Evolutionary conservation across 2,329 filamentous ascomycete genomes (phyloP).

Genomic region (Aspergillus proliferans): DNA sequence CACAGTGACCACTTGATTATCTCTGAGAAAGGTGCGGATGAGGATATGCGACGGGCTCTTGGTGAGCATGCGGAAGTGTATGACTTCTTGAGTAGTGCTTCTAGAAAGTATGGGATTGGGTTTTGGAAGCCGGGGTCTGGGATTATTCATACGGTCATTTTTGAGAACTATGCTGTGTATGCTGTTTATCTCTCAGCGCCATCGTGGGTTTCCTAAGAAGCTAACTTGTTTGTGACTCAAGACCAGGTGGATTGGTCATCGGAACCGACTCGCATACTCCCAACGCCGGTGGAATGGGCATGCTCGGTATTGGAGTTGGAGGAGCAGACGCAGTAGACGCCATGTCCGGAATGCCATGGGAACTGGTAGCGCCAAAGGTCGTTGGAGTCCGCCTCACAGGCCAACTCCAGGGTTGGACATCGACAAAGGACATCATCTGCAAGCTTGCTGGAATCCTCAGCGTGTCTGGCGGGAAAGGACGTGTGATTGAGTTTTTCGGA

Average conservation of each 20-base stretch:
- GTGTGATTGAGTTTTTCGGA: slow-evolving; percentile 53
- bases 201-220: not conserved
- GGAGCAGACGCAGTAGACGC: slow-evolving; percentile 96
- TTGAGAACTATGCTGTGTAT: slow-evolving; percentile 36
- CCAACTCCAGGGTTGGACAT: slow-evolving; percentile 71
- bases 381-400: slow-evolving; percentile 12
- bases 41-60: slow-evolving; percentile 22
- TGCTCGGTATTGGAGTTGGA: slow-evolving; percentile 88
- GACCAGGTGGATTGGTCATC: slow-evolving; percentile 86
- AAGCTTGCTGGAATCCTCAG: slow-evolving; percentile 93
- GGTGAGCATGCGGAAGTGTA: slow-evolving; percentile 34
- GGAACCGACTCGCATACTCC: slow-evolving; percentile 95
- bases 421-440: slow-evolving; percentile 89
- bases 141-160: slow-evolving; percentile 36
- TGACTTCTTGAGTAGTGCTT: slow-evolving; percentile 33
- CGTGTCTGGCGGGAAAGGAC: slow-evolving; percentile 90
- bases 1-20: slow-evolving; percentile 38
- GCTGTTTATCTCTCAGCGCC: not conserved
- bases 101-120: slow-evolving; percentile 43
- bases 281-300: slow-evolving; percentile 88
- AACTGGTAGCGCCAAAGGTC: slow-evolving; percentile 79
- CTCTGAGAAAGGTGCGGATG: slow-evolving; percentile 26
- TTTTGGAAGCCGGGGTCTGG: slow-evolving; percentile 35
- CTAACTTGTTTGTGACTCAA: slow-evolving; percentile 13
- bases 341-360: slow-evolving; percentile 92